Conservation (phyloP, 2,329 filamentous ascomycete genomes). For the Herpotrichia juniperi region DNA sequence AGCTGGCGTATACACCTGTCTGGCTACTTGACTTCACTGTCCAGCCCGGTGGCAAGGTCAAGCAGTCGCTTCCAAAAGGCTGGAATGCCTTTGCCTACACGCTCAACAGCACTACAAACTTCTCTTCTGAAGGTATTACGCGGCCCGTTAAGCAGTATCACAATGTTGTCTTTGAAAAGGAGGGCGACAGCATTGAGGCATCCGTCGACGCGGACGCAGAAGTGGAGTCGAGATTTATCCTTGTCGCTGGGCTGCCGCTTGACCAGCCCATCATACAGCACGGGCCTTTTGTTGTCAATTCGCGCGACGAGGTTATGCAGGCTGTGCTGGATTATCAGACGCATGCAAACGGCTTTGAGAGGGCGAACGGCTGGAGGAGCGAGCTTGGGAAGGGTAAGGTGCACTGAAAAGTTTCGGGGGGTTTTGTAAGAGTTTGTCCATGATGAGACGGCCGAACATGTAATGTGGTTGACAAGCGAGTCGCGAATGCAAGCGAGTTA, state of each 20-base stretch:
- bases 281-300: conserved; percentile 46
- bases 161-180: conserved; percentile 85
- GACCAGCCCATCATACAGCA: conserved; percentile 49
- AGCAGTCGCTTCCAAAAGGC: conserved; percentile 74
- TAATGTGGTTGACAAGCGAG: too few species aligned
- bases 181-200: conserved; percentile 76
- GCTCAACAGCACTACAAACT: conserved; percentile 73
- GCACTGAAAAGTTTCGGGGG: too few species aligned
- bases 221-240: conserved; percentile 65
- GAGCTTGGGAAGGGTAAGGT: conserved; percentile 66
- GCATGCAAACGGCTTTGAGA: conserved; percentile 54
- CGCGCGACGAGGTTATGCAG: conserved; percentile 45
- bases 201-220: conserved; percentile 70
- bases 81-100: conserved; percentile 94
- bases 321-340: conserved; percentile 46
- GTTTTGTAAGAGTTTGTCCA: too few species aligned
- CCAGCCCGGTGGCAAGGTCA: conserved; percentile 76
- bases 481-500: too few species aligned
- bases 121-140: conserved; percentile 48
- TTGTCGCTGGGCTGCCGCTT: conserved; percentile 74
- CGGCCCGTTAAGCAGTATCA: conserved; percentile 71
- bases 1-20: conserved; percentile 95
- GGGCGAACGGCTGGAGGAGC: conserved; percentile 73
- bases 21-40: conserved; percentile 89
- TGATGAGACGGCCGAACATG: too few species aligned